phyloP scores from a whole-genome alignment of 2,329 filamentous ascomycete genomes.

The Intubia oerlemansii region DNA sequence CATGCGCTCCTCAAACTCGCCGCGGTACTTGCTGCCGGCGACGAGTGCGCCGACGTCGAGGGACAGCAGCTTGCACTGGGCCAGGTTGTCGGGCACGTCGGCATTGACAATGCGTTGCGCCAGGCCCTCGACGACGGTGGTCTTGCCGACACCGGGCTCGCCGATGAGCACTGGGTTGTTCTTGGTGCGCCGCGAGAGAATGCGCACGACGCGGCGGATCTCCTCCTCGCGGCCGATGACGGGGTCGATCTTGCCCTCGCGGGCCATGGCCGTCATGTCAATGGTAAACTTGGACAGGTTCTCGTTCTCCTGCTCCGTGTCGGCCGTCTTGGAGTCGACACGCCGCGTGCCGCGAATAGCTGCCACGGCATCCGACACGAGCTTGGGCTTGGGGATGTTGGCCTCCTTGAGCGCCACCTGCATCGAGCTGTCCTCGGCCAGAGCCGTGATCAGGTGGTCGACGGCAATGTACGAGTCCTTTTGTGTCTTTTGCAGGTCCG shows the following conservation, averaged over 20 bases:
- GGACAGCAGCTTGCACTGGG: slow-evolving; percentile 81
- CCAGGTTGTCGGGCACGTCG: slow-evolving; percentile 88
- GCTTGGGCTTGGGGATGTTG: slow-evolving; percentile 78
- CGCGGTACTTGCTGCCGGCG: slow-evolving; percentile 92
- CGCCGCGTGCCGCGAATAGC: slow-evolving; percentile 81
- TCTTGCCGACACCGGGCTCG: slow-evolving; percentile 96
- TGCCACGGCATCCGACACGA: slow-evolving; percentile 76
- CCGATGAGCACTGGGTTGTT: slow-evolving; percentile 98
- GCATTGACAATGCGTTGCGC: slow-evolving; percentile 90
- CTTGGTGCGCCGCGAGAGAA: slow-evolving; percentile 83
- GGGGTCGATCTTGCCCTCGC: slow-evolving; percentile 93
- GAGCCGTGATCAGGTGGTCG: slow-evolving; percentile 75
- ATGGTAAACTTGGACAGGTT: slow-evolving; percentile 97
- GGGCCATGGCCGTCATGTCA: slow-evolving; percentile 90
- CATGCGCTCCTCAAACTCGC: slow-evolving; percentile 98
- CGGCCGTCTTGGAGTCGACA: slow-evolving; percentile 90
- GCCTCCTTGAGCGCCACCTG: slow-evolving; percentile 59
- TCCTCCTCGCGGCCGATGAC: slow-evolving; percentile 95
- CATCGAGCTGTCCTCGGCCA: slow-evolving; percentile 59
- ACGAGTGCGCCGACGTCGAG: slow-evolving; percentile 90
- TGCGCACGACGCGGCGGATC: slow-evolving; percentile 77
- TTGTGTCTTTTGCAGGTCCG: slow-evolving; percentile 88
- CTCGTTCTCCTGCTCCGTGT: slow-evolving; percentile 80
- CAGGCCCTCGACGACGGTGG: slow-evolving; percentile 88
- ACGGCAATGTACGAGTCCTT: slow-evolving; percentile 90